Base-by-base conservation (phyloP, 768 basidiomycete species). In the Pilatotrama ljubarskyi region DNA sequence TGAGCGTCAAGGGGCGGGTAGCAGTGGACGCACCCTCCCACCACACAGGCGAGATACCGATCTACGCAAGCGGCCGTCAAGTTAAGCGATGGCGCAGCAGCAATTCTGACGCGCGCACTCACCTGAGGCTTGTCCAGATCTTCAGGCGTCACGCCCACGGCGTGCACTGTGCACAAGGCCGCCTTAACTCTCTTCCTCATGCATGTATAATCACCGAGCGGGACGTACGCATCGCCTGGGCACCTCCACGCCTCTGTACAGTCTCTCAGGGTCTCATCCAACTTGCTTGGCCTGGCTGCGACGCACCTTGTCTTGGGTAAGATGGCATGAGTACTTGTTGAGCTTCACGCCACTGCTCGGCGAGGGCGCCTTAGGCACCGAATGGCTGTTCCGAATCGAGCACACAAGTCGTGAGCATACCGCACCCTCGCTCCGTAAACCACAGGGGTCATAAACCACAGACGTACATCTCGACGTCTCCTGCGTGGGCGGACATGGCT, bases 71-170 rank as follows among this genome's bases (percentile, higher is more conserved):
- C 59, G 58, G 35, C 25, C 14, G 20, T 58, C 17, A n/a, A n/a
- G n/a, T n/a, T 48, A 40, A 18, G 35, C 51, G 59, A 18, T 8
- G 37, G 44, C 2, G 18, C 36, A 1, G 5, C 42, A 7, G 17
- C 13, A 5, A 5, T 40, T 37, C 13, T 3, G 14, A 11, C 22
- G 15, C 1, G 32, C 18, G 47, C 4, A 47, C 29, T 51, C 52
- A 88, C 90, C 80, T 94, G 92, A 53, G 93, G 85, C 71, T 91
- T 93, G 56, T 87, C 71, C 85, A 94, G 90, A 65, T 94, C 92
- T 63, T 84, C 82, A 68, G 90, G 89, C 22, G 80, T 81, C 63
- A 94, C 71, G 5, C 91, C 91, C 32, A 85, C 84, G 40, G 87
- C 92, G 69, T 93, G 91, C 24, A 93, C 91, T 90, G 58, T 63